Evolutionary conservation across 1,139 yeast species (phyloP), one percentile per base, ranked within the genome.

Genomic region (Nakaseomyces delphensis): DNA sequence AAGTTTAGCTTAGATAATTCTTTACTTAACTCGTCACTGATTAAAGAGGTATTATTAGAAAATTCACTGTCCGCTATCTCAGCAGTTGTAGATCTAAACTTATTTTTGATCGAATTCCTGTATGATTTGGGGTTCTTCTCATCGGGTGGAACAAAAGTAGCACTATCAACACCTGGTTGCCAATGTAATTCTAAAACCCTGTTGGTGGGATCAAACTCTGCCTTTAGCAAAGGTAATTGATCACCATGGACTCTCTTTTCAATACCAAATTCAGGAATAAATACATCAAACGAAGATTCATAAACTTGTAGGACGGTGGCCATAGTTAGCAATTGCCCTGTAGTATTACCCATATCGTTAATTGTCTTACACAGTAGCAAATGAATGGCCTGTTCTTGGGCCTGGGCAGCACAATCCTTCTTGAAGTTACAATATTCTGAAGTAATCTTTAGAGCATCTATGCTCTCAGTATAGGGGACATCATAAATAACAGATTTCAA

Each of bases 171-270:
- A 13, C 93, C 94, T 47, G 77, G 77, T 62, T 86, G 95, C 98
- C 98, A 91, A 60, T 75, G 87, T 41, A 91, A 69, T 61, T 89
- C 96, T 55, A 91, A 70, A 4, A 78, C 66, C 40, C 87, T 72
- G 28, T 74, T 70, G 21, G 62, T 60, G 57, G 81, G 83, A 59
- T 85, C 93, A 62, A 83, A 91, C 60, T 91, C 97, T 3, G 97
- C 97, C 63, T 87, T 87, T 20, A 77, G 79, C 48, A 91, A 69
- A 13, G 98, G 98, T 45, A 91, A 70, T 63, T 91, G 98, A 65
- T 91, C 98, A 35, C 97, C 96, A 57, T 91, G 98, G 21, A 91
- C 97, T 56, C 98, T 77, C 66, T 91, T 91, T 62, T 91, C 98
- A 52, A 91, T 85, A 35, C 98, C 97, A 66, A 89, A 82, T 54